Conservation (phyloP, 805 yeast species). For the Clavispora fructus region DNA sequence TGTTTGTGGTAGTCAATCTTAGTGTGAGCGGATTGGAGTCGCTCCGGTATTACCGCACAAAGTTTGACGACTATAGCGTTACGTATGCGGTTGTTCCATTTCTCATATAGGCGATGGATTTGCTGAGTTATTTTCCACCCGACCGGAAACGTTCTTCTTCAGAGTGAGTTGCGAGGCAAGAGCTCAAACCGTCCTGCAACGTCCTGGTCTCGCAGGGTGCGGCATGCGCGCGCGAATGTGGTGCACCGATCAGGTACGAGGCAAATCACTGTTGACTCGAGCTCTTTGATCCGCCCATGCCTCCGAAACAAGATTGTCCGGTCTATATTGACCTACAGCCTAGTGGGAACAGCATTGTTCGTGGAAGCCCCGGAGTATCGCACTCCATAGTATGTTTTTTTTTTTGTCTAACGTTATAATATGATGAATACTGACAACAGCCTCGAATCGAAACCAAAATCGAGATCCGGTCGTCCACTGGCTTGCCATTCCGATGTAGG, state of each 20-base stretch:
- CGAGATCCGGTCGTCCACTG: slow-evolving; percentile 48
- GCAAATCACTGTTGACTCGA: not conserved
- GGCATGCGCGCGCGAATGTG: not conserved
- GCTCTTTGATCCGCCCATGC: slow-evolving; percentile 5
- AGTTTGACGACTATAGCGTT: slow-evolving; percentile 22
- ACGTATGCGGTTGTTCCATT: slow-evolving; percentile 36
- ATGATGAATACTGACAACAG: slow-evolving; percentile 16
- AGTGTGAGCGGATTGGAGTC: slow-evolving; percentile 52
- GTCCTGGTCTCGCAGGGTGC: not conserved
- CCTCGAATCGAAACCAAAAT: slow-evolving; percentile 58
- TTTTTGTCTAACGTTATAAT: not conserved
- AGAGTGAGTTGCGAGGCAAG: too few species aligned
- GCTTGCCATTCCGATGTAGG: slow-evolving; percentile 43
- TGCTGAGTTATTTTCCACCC: too few species aligned
- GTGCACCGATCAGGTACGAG: not conserved
- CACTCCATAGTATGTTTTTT: slow-evolving; percentile 36
- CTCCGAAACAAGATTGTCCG: slow-evolving; percentile 18
- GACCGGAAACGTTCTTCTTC: too few species aligned
- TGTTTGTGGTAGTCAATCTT: slow-evolving; percentile 43
- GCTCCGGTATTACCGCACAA: slow-evolving; percentile 38
- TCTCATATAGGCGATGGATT: slow-evolving; percentile 14
- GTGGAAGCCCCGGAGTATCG: slow-evolving; percentile 68
- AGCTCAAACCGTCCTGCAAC: not conserved
- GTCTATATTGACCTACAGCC: slow-evolving; percentile 41
- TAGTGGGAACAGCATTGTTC: slow-evolving; percentile 46